phyloP scores from a whole-genome alignment of 2,329 filamentous ascomycete genomes.

The Cercospora zeae-maydis region DNA sequence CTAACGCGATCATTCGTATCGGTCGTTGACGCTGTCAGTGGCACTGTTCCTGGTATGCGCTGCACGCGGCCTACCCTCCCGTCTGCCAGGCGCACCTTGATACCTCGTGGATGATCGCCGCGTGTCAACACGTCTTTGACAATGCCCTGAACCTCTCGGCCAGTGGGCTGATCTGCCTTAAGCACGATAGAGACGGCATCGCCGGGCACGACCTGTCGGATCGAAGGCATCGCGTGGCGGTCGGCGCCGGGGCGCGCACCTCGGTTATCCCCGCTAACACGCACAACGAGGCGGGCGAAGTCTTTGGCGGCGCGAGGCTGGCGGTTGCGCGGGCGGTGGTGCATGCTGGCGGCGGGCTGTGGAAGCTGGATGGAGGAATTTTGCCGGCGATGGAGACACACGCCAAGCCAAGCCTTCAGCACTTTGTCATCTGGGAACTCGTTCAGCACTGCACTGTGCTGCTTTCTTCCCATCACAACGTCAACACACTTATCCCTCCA shows the following conservation, averaged over 20 bases:
- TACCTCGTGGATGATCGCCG: conserved; percentile 66
- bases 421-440: background rate
- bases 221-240: conserved; percentile 30
- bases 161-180: conserved; percentile 72
- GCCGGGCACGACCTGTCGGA: conserved; percentile 55
- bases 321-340: conserved; percentile 34
- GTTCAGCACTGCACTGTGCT: no score
- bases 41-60: conserved; percentile 43
- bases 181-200: conserved; percentile 68
- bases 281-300: conserved; percentile 11
- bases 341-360: conserved; percentile 18
- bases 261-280: background rate
- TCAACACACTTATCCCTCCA: no score
- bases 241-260: conserved; percentile 5
- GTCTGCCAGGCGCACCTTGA: conserved; percentile 69
- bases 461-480: background rate
- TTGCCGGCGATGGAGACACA: background rate
- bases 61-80: conserved; percentile 73
- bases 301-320: conserved; percentile 22
- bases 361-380: background rate
- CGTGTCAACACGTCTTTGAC: conserved; percentile 67
- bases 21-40: background rate
- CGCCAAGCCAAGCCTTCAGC: background rate
- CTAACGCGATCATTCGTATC: conserved; percentile 7
- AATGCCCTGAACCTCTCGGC: conserved; percentile 63